phyloP scores from a whole-genome alignment of 148 eudicot species.

The Nyssa sinensis region DNA sequence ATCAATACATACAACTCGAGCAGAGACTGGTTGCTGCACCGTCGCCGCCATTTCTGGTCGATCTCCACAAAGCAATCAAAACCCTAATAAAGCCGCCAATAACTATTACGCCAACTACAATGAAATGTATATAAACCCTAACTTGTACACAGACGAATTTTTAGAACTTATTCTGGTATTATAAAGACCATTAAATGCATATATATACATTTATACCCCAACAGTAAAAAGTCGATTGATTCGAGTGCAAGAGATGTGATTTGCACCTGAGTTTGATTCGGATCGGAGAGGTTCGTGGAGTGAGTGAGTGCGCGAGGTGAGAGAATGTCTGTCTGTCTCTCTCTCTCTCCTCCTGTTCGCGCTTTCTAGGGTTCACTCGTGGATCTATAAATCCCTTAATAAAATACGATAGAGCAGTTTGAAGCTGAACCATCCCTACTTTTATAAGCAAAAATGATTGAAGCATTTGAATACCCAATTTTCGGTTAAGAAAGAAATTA shows the following conservation, averaged over 20 bases:
- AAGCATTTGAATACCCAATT: no score
- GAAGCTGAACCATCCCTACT: no score
- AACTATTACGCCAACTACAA: background rate
- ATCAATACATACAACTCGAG: slow-evolving; percentile 44
- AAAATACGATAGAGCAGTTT: no score
- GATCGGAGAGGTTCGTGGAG: slow-evolving; percentile 12
- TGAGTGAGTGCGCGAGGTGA: background rate
- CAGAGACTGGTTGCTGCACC: slow-evolving; percentile 38
- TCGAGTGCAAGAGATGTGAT: background rate
- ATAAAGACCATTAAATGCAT: background rate
- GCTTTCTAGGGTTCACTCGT: slow-evolving; percentile 14
- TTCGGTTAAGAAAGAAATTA: no score
- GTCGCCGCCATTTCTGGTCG: slow-evolving; percentile 25
- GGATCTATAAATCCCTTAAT: no score
- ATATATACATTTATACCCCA: background rate
- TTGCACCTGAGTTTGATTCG: slow-evolving; percentile 9
- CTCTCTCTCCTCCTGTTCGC: background rate
- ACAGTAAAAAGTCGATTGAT: background rate
- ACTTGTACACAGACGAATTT: background rate
- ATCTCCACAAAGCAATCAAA: slow-evolving; percentile 11
- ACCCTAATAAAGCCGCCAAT: background rate
- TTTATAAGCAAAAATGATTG: no score
- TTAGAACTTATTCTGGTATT: no score
- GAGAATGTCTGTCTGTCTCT: background rate
- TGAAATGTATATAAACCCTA: slow-evolving; percentile 2